Conservation (phyloP, 2,329 filamentous ascomycete genomes). For the Xylariaceae sp. region DNA sequence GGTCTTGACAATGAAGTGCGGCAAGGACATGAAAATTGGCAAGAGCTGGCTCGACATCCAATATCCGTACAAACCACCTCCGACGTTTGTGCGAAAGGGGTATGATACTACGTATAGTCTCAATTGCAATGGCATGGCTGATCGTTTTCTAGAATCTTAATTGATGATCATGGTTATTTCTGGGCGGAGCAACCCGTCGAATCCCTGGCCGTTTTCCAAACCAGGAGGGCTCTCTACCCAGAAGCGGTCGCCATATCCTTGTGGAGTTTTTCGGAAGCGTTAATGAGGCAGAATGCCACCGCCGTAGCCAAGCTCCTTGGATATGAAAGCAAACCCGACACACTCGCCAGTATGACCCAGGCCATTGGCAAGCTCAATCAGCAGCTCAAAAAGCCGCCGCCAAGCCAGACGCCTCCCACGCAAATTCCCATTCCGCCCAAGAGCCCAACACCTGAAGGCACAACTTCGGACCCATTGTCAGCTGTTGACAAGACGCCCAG, state of each 20-base stretch:
- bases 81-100: slow-evolving; percentile 56
- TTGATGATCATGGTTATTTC: slow-evolving; percentile 43
- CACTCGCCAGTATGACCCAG: slow-evolving; percentile 17
- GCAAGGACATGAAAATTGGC: slow-evolving; percentile 43
- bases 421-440: slow-evolving; percentile 11
- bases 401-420: slow-evolving; percentile 10
- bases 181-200: slow-evolving; percentile 47
- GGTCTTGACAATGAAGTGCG: slow-evolving; percentile 39
- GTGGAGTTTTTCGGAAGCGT: slow-evolving; percentile 47
- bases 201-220: slow-evolving; percentile 37
- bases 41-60: slow-evolving; percentile 58
- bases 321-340: slow-evolving; percentile 27
- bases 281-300: slow-evolving; percentile 41
- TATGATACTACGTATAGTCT: slow-evolving; percentile 30
- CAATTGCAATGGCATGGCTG: slow-evolving; percentile 1
- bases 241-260: slow-evolving; percentile 44
- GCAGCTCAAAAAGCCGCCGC: slow-evolving; percentile 17
- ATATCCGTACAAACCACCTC: slow-evolving; percentile 55
- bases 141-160: slow-evolving; percentile 39
- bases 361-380: slow-evolving; percentile 27
- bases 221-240: slow-evolving; percentile 50
- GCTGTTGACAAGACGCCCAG: slow-evolving; percentile 15
- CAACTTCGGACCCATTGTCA: slow-evolving; percentile 16
- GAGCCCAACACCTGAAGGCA: slow-evolving; percentile 14
- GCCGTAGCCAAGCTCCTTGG: slow-evolving; percentile 44